Percentiles rank a stretch among this genome's conserved stretches.
Evolutionary conservation across 2,329 filamentous ascomycete genomes (phyloP).

Genomic region (Paracoccidioides brasiliensis): DNA sequence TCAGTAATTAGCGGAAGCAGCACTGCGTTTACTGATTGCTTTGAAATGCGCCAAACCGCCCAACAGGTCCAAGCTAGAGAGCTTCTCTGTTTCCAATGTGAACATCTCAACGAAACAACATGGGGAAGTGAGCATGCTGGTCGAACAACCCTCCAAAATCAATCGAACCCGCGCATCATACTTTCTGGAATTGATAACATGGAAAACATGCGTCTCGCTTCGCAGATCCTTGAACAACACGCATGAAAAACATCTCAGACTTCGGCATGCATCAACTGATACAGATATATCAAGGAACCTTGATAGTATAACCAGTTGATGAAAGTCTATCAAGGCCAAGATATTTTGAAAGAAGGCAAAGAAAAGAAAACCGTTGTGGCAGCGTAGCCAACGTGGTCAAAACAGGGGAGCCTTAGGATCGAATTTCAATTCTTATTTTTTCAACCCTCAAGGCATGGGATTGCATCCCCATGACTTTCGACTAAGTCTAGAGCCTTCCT

Average conservation of each 20-base stretch:
- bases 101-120: neutral
- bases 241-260: neutral
- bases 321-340: too few species aligned
- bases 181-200: neutral
- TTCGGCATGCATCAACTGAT: neutral
- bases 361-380: neutral
- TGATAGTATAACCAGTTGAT: neutral
- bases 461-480: neutral
- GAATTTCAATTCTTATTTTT: neutral
- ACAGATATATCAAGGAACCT: neutral
- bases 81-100: neutral
- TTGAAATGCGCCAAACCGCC: neutral
- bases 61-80: neutral
- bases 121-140: neutral
- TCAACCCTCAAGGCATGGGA: neutral
- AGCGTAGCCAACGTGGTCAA: neutral
- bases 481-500: conserved; percentile 1
- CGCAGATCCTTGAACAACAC: neutral
- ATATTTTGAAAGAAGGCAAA: neutral
- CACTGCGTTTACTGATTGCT: neutral
- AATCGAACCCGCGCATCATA: neutral
- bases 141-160: neutral
- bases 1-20: neutral
- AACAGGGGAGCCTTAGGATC: neutral
- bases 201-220: neutral